Evolutionary conservation across 805 yeast species (phyloP), one percentile per base, ranked within the genome.

Genomic region (Cephaloascus albidus): DNA sequence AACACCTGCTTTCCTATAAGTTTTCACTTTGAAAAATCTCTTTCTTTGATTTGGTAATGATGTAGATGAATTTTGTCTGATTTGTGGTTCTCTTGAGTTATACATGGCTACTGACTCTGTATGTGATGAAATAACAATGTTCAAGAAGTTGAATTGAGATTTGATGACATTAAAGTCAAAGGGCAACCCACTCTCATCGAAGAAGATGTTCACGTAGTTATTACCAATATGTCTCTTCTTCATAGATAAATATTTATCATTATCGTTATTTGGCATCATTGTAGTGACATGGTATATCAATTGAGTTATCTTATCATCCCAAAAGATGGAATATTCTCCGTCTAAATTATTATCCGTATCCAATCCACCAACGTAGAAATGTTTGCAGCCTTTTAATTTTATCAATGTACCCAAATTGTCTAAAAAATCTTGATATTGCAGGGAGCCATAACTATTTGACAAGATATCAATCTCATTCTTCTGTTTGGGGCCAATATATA

Each of bases 181-280:
- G 3, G 77, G 74, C 4, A 58, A 56, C 0, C 78, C 77, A 2
- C 87, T 76, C 49, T 87, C 95, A 51, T 87, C 85, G 63, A 79
- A 88, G 54, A 72, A 87, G 18, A 87, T 76, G 51, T 81, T 84
- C 41, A 87, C 93, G 55, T 77, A 80, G 53, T 86, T 74, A 60
- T 87, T 87, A 5, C 96, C 96, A 45, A 87, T 82, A 54, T 87
- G 96, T 40, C 88, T 63, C 57, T 87, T 87, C 58, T 86, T 87
- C 54, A 70, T 53, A 14, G 78, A 70, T 20, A 58, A 63, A 15
- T 52, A 50, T 3, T 55, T 52, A 45, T 80, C 82, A 14, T 54
- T 50, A 3, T 50, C 56, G 31, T 46, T 48, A 37, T 69, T 64
- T 2, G 89, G 87, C 95, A 87, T 87, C 71, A 87, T 57, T 0